Conservation (phyloP, 805 yeast species). For the Lipomyces japonicus region DNA sequence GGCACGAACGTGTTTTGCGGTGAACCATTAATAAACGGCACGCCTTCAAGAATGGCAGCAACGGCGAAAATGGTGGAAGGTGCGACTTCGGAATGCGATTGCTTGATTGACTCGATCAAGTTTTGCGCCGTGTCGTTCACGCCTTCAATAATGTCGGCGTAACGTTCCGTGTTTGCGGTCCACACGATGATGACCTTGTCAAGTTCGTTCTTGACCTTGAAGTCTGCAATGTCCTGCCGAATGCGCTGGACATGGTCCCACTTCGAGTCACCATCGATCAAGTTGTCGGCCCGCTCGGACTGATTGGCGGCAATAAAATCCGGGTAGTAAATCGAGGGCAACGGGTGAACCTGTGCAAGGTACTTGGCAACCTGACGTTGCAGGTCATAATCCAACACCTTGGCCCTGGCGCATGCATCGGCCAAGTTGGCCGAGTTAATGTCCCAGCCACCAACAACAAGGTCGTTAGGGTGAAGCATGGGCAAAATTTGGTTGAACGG, state of each 20-base stretch:
- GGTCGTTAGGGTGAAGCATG: slow-evolving; percentile 83
- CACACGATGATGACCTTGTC: slow-evolving; percentile 89
- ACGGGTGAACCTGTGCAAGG: slow-evolving; percentile 60
- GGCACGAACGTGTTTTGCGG: slow-evolving; percentile 98
- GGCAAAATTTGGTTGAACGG: slow-evolving; percentile 90
- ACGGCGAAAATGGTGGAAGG: slow-evolving; percentile 94
- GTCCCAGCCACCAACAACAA: slow-evolving; percentile 93
- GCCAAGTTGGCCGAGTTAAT: slow-evolving; percentile 67
- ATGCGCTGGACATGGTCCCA: slow-evolving; percentile 87
- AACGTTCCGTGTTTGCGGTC: slow-evolving; percentile 98
- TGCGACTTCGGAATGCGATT: slow-evolving; percentile 76
- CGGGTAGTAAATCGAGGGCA: slow-evolving; percentile 88
- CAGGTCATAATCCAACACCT: slow-evolving; percentile 80
- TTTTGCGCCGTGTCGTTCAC: slow-evolving; percentile 87
- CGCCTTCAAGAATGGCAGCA: slow-evolving; percentile 82
- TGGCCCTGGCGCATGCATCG: slow-evolving; percentile 77
- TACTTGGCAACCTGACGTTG: slow-evolving; percentile 68
- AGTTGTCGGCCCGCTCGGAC: slow-evolving; percentile 84
- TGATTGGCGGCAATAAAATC: slow-evolving; percentile 96
- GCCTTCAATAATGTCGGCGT: slow-evolving; percentile 69
- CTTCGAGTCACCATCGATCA: slow-evolving; percentile 66
- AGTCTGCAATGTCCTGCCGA: slow-evolving; percentile 75
- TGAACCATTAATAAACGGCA: slow-evolving; percentile 92
- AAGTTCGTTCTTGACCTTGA: slow-evolving; percentile 65
- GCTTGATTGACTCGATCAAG: slow-evolving; percentile 66